phyloP scores from a whole-genome alignment of 371 early-diverging fungal genomes.

The Haplosporangium sp. region DNA sequence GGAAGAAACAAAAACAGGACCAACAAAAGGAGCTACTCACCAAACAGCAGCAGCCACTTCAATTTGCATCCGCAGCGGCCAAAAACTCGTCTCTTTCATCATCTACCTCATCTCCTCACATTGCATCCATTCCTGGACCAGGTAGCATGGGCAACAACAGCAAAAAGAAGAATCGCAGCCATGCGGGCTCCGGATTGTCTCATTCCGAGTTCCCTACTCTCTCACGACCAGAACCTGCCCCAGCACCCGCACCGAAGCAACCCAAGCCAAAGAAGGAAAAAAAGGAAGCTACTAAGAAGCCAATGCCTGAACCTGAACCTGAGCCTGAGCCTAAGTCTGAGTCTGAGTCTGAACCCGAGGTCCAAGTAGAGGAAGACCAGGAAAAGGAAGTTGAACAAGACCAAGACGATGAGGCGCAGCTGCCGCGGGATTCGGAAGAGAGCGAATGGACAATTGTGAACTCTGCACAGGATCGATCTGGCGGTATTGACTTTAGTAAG shows the following conservation, averaged over 20 bases:
- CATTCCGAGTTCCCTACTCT: constrained; percentile 52
- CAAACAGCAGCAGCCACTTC: constrained; percentile 42
- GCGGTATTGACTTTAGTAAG: constrained; percentile 48
- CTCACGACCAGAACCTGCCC: constrained; percentile 21
- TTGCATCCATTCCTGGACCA: constrained; percentile 47
- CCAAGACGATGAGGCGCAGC: not conserved
- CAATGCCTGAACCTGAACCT: constrained; percentile 5
- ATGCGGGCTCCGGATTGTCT: constrained; percentile 37
- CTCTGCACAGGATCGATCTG: constrained; percentile 25
- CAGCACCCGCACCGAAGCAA: constrained; percentile 30
- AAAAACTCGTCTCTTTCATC: constrained; percentile 14
- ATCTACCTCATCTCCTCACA: constrained; percentile 32
- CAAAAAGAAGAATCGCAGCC: constrained; percentile 35
- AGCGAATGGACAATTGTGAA: constrained; percentile 41
- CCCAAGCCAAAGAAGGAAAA: constrained; percentile 40
- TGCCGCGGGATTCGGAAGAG: constrained; percentile 15
- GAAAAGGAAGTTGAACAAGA: constrained; percentile 15
- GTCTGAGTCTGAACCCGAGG: constrained; percentile 4
- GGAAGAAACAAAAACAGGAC: constrained; percentile 34
- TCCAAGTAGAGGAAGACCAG: constrained; percentile 17
- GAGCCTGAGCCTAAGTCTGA: constrained; percentile 2
- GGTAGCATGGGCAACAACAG: constrained; percentile 42
- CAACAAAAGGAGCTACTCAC: constrained; percentile 25
- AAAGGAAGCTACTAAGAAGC: constrained; percentile 19
- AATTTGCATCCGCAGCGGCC: constrained; percentile 41